Evolutionary conservation across 495 filamentous ascomycete genomes (phyloP).

Genomic region (Durotheca rogersii): DNA sequence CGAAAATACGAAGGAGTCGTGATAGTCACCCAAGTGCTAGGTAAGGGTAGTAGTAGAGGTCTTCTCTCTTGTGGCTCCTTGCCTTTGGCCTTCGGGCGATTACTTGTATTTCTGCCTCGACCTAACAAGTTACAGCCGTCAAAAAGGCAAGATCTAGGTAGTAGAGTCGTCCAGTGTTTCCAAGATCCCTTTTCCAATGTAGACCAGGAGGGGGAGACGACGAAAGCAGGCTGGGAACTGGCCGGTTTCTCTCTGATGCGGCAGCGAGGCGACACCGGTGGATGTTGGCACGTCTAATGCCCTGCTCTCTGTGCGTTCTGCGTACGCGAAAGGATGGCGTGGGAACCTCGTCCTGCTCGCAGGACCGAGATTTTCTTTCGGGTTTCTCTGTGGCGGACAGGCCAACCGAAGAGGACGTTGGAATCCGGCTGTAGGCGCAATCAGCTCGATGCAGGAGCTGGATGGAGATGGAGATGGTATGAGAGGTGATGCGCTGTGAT

Average conservation of each 20-base stretch:
- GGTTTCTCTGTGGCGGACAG: constrained; percentile 3
- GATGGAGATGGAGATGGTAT: too few relatives aligned
- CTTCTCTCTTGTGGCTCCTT: constrained; percentile 3
- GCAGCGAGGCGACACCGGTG: too few relatives aligned
- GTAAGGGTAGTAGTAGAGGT: not conserved
- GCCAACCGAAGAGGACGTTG: constrained; percentile 7
- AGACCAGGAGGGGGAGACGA: constrained; percentile 8
- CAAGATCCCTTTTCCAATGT: constrained; percentile 17
- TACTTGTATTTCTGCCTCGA: constrained; percentile 30
- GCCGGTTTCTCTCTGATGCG: too few relatives aligned
- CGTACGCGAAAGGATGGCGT: too few relatives aligned
- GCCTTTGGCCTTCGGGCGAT: constrained; percentile 16
- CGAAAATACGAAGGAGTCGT: constrained; percentile 26
- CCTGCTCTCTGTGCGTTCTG: too few relatives aligned
- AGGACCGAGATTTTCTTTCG: not conserved
- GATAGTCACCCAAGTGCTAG: constrained; percentile 29
- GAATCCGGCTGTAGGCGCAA: not conserved
- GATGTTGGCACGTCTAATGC: not conserved
- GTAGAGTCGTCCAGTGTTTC: constrained; percentile 5
- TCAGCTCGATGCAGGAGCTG: constrained; percentile 3
- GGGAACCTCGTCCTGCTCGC: not conserved
- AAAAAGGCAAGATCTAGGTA: constrained; percentile 27
- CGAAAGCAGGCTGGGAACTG: constrained; percentile 2
- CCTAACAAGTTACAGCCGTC: constrained; percentile 31
- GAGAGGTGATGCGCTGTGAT: constrained; percentile 2